Evolutionary conservation across 2,329 filamentous ascomycete genomes (phyloP).

Genomic region (Stromatinia cepivora): DNA sequence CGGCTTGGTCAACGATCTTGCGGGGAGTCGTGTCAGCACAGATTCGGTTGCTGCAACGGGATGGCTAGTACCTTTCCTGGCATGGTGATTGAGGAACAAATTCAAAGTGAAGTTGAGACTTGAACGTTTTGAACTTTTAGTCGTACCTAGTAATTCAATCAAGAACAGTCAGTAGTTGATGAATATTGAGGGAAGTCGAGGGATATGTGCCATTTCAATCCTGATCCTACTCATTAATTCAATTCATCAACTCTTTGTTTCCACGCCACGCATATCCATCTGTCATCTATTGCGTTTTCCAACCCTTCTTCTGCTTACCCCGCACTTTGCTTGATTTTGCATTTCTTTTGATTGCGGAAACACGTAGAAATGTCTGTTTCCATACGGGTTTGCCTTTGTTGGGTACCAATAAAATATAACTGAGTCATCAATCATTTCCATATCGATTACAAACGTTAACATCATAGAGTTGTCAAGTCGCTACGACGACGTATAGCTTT

Average conservation of each 20-base stretch:
- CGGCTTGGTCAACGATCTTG: slow-evolving; percentile 41
- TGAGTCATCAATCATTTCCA: too few species aligned
- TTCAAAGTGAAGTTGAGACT: neutral
- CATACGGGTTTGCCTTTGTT: neutral
- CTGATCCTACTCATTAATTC: neutral
- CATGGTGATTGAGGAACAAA: neutral
- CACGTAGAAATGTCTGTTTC: neutral
- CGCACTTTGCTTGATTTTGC: neutral
- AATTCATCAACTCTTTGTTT: neutral
- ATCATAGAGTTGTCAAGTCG: too few species aligned
- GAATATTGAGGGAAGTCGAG: neutral
- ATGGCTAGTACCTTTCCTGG: neutral
- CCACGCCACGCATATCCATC: too few species aligned
- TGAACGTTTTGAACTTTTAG: neutral
- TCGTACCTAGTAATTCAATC: neutral
- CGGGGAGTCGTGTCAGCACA: neutral
- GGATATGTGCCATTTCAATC: too few species aligned
- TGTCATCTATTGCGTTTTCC: too few species aligned
- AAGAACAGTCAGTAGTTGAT: neutral
- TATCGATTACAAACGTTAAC: too few species aligned
- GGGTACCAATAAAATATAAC: too few species aligned
- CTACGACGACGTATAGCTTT: too few species aligned
- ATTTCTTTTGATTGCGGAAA: neutral
- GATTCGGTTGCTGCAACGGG: too few species aligned
- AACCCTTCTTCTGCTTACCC: neutral